Base-by-base conservation (phyloP, 371 early-diverging fungal genomes). In the Actinomucor elegans region DNA sequence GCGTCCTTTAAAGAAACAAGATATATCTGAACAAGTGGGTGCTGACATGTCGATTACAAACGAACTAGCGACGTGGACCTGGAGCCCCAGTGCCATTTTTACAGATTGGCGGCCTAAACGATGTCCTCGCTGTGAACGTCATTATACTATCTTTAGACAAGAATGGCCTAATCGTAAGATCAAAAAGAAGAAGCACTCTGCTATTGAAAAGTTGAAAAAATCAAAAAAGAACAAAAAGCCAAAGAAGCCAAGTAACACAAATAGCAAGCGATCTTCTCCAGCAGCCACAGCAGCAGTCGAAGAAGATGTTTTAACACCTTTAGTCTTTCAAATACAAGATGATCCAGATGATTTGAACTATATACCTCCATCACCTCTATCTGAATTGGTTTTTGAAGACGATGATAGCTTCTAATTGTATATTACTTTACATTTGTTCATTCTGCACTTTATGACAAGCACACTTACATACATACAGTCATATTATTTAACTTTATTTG, bases 41-140 rank as follows among this genome's bases (percentile, higher is more conserved):
- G 44, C 60, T 3, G 69, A 61, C 35, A 21, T 59, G 18, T 50
- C 60, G 2, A 45, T 67, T 9, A 63, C 69, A 1, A 66, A 66
- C 32, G 73, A 71, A n/a, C 42, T 77, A 0, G 71, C 69, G 7
- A 77, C 77, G n/a, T 77, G 77, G 77, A 65, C 71, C 4, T 77
- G 77, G 77, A 77, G 67, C 23, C 77, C 77, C 3, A 73, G 77
- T 44, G 74, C 71, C 8, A 52, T 61, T 4, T 77, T 77, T 41
- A 66, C 65, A 2, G 67, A 71, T 31, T 77, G 77, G 77, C 40
- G 48, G 15, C 73, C 71, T 1, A 58, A 71, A 36, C 61, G 77
- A 14, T 77, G 77, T 37, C 73, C 77, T 37, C 57, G 77, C 8
- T 77, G 77, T 33, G 77, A 77, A 55, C 64, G 77, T 11, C 77